Evolutionary conservation across 202 grass and related monocot genomes (phyloP).

Genomic region (Miscanthus sacchariflorus): DNA sequence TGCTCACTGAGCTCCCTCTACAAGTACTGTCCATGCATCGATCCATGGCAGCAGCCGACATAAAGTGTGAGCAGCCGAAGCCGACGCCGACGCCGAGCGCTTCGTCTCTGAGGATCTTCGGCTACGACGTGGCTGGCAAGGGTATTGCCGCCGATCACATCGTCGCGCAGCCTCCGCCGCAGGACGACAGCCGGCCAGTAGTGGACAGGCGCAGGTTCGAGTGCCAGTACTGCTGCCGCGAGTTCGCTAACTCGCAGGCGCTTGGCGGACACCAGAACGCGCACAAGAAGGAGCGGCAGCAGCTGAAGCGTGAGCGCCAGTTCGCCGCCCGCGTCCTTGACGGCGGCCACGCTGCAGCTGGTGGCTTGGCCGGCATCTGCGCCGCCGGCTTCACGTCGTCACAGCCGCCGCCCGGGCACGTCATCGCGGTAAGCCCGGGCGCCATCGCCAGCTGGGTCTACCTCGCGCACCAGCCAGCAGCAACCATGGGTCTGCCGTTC

Average conservation of each 20-base stretch:
- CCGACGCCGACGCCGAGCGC: not conserved
- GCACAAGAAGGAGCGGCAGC: slow-evolving; percentile 97
- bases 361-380: slow-evolving; percentile 32
- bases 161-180: not conserved
- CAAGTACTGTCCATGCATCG: not conserved
- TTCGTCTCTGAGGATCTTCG: slow-evolving; percentile 7
- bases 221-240: slow-evolving; percentile 98
- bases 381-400: slow-evolving; percentile 59
- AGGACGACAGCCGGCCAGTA: slow-evolving; percentile 41
- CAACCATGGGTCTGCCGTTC: slow-evolving; percentile 48
- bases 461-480: slow-evolving; percentile 57
- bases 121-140: not conserved
- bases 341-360: slow-evolving; percentile 50
- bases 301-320: slow-evolving; percentile 66
- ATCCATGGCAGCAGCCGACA: not conserved
- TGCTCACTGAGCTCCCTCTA: not conserved
- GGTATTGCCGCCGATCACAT: not conserved
- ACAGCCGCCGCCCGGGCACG: slow-evolving; percentile 50
- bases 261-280: slow-evolving; percentile 95
- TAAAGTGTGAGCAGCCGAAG: not conserved
- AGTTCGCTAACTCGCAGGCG: slow-evolving; percentile 99
- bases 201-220: slow-evolving; percentile 68
- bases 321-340: slow-evolving; percentile 59
- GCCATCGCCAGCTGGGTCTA: slow-evolving; percentile 79
- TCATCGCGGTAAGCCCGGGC: slow-evolving; percentile 58